These are phyloP conservation scores for Leccinellum luteum DNA, from an alignment of 768 basidiomycete genomes.

Conservation along the genomic window DNA sequence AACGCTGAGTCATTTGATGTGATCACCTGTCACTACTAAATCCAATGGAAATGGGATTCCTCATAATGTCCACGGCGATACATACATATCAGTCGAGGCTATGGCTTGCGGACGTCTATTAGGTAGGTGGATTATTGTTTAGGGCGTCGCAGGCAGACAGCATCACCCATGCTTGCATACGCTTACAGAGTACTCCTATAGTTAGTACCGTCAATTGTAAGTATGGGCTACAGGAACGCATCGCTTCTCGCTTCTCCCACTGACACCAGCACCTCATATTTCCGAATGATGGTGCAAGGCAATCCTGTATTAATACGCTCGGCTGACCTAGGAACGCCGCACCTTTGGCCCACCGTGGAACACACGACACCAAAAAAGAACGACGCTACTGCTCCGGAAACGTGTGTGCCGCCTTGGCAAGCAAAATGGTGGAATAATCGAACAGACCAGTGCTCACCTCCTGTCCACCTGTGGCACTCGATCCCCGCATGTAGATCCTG, in stretches of 20 bases:
- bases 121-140: constrained; percentile 5
- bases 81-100: constrained; percentile 15
- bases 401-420: constrained; percentile 3
- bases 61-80: constrained; percentile 2
- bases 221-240: not conserved
- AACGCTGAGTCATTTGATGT: not conserved
- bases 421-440: not conserved
- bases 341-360: constrained; percentile 1
- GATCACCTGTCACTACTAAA: constrained; percentile 3
- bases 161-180: not conserved
- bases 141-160: not conserved
- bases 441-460: constrained; percentile 11
- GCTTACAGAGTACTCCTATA: not conserved
- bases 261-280: not conserved
- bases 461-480: constrained; percentile 3
- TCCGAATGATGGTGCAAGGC: not conserved
- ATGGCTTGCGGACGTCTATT: constrained; percentile 12
- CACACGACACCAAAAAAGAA: constrained; percentile 5
- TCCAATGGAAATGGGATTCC: not conserved
- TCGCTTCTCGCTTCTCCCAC: not conserved
- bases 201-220: not conserved
- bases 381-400: not conserved
- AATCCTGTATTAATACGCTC: not conserved
- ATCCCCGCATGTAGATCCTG: constrained; percentile 1
- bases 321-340: not conserved